Percentiles rank a stretch among this genome's conserved stretches.
phyloP scores from a whole-genome alignment of 495 filamentous ascomycete species.

The Collariella sp. region DNA sequence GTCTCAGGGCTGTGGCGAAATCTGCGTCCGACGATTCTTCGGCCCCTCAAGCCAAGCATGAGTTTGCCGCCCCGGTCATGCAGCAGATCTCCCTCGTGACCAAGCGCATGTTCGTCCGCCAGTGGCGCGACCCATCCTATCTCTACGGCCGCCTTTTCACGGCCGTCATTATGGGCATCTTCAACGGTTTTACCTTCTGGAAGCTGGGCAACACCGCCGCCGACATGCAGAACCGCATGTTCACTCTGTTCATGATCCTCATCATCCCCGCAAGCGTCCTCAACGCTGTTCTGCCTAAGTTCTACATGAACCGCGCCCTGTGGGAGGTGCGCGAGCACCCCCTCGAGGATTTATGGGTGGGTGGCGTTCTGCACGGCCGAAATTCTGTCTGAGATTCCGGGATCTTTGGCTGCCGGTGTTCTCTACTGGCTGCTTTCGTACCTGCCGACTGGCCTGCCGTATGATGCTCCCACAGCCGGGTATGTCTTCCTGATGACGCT shows the following conservation, averaged over 20 bases:
- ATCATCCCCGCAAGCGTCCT: constrained; percentile 61
- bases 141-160: constrained; percentile 60
- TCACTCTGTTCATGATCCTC: constrained; percentile 66
- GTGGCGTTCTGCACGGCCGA: constrained; percentile 72
- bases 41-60: constrained; percentile 7
- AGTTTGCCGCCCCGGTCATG: constrained; percentile 31
- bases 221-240: constrained; percentile 75
- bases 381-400: constrained; percentile 68
- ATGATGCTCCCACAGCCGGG: constrained; percentile 54
- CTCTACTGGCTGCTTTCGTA: constrained; percentile 78
- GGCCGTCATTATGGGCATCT: constrained; percentile 45
- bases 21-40: background rate
- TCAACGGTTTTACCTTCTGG: constrained; percentile 87
- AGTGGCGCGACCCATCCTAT: constrained; percentile 72
- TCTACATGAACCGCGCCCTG: constrained; percentile 66
- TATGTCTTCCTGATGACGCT: constrained; percentile 81
- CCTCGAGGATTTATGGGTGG: constrained; percentile 74
- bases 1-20: constrained; percentile 15
- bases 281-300: constrained; percentile 76
- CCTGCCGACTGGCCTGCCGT: constrained; percentile 63
- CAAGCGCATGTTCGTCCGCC: constrained; percentile 63
- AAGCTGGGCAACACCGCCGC: constrained; percentile 55
- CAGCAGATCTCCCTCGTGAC: constrained; percentile 42
- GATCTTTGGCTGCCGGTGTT: constrained; percentile 50
- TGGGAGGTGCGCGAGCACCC: constrained; percentile 71